Conservation (phyloP, 352 stramenopile genomes). For the Pythium vanterpoolii region DNA sequence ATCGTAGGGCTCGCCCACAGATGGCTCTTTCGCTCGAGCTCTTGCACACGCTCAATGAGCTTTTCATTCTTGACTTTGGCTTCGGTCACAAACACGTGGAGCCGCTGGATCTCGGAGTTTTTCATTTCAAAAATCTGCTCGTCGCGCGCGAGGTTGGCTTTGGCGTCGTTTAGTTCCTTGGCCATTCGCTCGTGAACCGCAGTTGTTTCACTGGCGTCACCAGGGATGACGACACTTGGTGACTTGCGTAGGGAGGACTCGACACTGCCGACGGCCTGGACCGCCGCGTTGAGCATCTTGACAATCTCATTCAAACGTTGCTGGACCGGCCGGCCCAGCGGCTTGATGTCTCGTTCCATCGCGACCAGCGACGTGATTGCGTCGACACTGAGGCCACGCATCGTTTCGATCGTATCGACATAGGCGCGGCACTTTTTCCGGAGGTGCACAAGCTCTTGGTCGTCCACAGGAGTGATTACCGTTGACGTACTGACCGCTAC, state of each 20-base stretch:
- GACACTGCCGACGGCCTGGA: constrained; percentile 57
- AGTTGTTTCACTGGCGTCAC: constrained; percentile 9
- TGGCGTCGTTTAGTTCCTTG: constrained; percentile 62
- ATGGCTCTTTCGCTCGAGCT: constrained; percentile 62
- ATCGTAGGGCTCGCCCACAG: constrained; percentile 49
- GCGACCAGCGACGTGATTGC: constrained; percentile 66
- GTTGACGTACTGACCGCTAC: constrained; percentile 21
- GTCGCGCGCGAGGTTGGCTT: constrained; percentile 62
- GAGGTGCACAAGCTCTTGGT: constrained; percentile 33
- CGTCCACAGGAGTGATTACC: constrained; percentile 2
- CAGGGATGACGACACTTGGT: constrained; percentile 10
- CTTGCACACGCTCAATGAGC: constrained; percentile 60
- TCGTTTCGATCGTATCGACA: constrained; percentile 48
- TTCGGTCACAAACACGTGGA: constrained; percentile 54
- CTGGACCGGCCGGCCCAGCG: constrained; percentile 64
- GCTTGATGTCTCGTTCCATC: constrained; percentile 75
- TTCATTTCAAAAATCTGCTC: constrained; percentile 88
- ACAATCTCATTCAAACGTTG: constrained; percentile 82
- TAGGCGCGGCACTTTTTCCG: constrained; percentile 40
- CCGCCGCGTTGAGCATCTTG: constrained; percentile 65
- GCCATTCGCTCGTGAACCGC: constrained; percentile 31
- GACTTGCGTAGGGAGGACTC: constrained; percentile 29
- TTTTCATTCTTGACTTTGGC: constrained; percentile 77
- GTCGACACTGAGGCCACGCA: constrained; percentile 58
- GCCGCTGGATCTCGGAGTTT: constrained; percentile 60